These are phyloP conservation scores for Daphne laureola DNA, from an alignment of 441 rosid genomes.

Conservation along the genomic window DNA sequence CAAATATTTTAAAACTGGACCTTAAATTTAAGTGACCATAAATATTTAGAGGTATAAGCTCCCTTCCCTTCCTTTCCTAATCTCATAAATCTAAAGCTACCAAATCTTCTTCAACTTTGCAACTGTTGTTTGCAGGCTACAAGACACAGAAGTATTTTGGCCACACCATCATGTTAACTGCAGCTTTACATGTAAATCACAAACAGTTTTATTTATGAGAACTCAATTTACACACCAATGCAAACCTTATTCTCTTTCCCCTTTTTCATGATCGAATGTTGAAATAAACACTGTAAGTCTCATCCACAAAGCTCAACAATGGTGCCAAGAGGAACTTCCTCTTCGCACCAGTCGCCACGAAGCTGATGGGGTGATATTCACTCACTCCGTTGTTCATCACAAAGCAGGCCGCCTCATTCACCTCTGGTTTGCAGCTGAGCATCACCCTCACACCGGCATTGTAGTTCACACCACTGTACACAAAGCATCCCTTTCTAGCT, in stretches of 20 bases:
- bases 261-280: conserved; percentile 23
- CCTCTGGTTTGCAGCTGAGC: conserved; percentile 41
- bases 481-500: conserved; percentile 47
- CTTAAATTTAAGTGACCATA: too few relatives aligned
- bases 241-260: neutral
- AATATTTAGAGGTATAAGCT: too few relatives aligned
- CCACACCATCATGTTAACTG: too few relatives aligned
- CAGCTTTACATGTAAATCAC: too few relatives aligned
- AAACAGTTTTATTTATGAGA: too few relatives aligned
- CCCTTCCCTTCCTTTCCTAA: too few relatives aligned
- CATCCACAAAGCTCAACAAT: conserved; percentile 63
- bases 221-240: too few relatives aligned
- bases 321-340: conserved; percentile 65
- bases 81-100: too few relatives aligned
- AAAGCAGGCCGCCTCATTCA: conserved; percentile 56
- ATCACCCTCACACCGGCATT: conserved; percentile 28
- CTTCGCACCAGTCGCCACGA: conserved; percentile 50
- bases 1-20: too few relatives aligned
- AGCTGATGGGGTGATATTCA: conserved; percentile 67
- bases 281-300: conserved; percentile 73
- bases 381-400: conserved; percentile 34
- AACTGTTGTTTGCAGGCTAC: too few relatives aligned
- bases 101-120: too few relatives aligned
- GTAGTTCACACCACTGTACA: conserved; percentile 33
- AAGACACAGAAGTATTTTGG: too few relatives aligned